These are phyloP conservation scores for Corymbia maculata DNA, from an alignment of 345 rosid species.

Conservation along the genomic window DNA sequence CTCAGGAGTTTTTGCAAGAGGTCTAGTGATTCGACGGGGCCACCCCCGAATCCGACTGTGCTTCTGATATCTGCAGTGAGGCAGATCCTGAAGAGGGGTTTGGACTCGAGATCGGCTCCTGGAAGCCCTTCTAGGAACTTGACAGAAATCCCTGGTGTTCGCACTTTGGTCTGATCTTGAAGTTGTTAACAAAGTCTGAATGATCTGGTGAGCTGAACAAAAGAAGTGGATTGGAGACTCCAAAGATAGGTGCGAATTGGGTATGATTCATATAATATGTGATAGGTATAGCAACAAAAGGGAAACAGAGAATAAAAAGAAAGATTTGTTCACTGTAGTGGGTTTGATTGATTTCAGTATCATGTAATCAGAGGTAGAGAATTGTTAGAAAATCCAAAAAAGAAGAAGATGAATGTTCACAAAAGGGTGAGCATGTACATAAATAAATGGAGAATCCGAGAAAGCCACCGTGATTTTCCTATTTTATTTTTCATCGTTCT, in stretches of 20 bases:
- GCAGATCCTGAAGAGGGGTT: slow-evolving; percentile 3
- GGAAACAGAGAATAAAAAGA: background rate
- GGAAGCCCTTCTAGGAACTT: background rate
- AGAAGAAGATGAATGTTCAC: background rate
- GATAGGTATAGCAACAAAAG: background rate
- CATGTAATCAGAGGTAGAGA: background rate
- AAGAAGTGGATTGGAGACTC: background rate
- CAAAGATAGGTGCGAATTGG: background rate
- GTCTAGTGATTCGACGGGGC: background rate
- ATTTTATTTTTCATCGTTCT: background rate
- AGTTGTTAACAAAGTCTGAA: background rate
- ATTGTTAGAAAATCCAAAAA: background rate
- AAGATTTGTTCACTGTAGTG: background rate
- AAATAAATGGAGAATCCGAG: background rate
- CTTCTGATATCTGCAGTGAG: slow-evolving; percentile 5
- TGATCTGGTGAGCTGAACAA: background rate
- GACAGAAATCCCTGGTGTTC: background rate
- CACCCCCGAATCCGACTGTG: background rate
- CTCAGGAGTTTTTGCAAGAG: slow-evolving; percentile 12
- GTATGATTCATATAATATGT: background rate
- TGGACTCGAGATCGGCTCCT: background rate
- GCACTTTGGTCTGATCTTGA: background rate
- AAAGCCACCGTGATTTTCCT: background rate
- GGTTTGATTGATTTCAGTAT: background rate
- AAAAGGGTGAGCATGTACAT: background rate